Evolutionary conservation across 176 grass and related monocot genomes (phyloP).

Genomic region (Musa acuminata): DNA sequence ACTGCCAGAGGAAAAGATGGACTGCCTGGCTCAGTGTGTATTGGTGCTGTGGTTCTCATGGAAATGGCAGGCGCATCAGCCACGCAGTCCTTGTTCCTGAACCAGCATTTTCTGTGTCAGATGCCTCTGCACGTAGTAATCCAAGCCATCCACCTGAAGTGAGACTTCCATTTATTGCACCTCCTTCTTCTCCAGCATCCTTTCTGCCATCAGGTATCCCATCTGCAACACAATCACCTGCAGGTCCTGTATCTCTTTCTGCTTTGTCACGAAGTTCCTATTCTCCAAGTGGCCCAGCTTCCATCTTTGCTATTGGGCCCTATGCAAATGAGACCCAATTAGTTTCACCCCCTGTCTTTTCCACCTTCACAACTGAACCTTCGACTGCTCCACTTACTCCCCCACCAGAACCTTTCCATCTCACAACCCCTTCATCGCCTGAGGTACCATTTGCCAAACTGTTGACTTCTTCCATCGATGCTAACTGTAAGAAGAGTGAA

Average conservation of each 20-base stretch:
- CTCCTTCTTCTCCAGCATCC: slow-evolving; percentile 87
- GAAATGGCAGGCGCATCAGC: slow-evolving; percentile 55
- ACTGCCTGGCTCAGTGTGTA: slow-evolving; percentile 60
- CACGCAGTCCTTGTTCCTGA: slow-evolving; percentile 72
- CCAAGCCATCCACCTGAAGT: slow-evolving; percentile 43
- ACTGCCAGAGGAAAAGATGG: slow-evolving; percentile 87
- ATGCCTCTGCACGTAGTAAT: slow-evolving; percentile 34
- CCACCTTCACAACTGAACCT: slow-evolving; percentile 87
- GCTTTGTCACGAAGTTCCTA: slow-evolving; percentile 48
- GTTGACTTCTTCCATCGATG: slow-evolving; percentile 47
- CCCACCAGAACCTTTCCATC: slow-evolving; percentile 76
- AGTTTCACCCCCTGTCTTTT: slow-evolving; percentile 87
- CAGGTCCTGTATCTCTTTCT: slow-evolving; percentile 44
- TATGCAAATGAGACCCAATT: slow-evolving; percentile 97
- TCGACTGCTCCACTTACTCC: slow-evolving; percentile 93
- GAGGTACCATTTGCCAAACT: slow-evolving; percentile 96
- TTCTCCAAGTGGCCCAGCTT: slow-evolving; percentile 40
- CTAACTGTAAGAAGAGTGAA: slow-evolving; percentile 43
- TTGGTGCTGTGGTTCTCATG: slow-evolving; percentile 90
- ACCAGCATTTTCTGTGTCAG: slow-evolving; percentile 36
- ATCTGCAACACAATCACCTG: slow-evolving; percentile 64
- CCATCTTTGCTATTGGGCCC: slow-evolving; percentile 87
- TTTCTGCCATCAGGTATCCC: slow-evolving; percentile 45
- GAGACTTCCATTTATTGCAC: slow-evolving; percentile 60
- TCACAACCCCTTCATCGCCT: slow-evolving; percentile 90